These are phyloP conservation scores for Styphnolobium japonicum DNA, from an alignment of 306 rosid species.

Conservation along the genomic window DNA sequence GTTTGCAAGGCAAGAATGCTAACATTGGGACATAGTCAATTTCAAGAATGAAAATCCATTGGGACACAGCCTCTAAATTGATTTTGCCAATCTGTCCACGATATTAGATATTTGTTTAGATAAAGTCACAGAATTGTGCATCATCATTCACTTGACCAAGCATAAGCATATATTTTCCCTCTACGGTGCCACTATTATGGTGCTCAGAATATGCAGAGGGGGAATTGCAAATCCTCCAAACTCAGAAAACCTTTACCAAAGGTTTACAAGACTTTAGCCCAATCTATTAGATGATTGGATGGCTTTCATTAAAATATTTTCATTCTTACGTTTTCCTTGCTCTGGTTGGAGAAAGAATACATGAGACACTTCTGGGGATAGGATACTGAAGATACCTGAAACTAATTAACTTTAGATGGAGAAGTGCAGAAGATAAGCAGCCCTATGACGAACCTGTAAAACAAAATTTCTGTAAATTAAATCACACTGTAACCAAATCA, in stretches of 20 bases:
- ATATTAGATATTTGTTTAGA: not conserved
- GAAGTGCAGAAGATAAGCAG: slow-evolving; percentile 78
- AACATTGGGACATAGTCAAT: not conserved
- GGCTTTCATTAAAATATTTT: not conserved
- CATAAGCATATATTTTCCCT: not conserved
- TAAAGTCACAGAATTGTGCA: not conserved
- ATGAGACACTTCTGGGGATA: not conserved
- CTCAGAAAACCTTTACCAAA: not conserved
- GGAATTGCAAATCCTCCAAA: not conserved
- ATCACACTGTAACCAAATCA: not conserved
- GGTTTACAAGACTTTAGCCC: not conserved
- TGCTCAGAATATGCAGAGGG: not conserved
- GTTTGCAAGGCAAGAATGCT: not conserved
- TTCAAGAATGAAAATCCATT: not conserved
- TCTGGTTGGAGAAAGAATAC: not conserved
- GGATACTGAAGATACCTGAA: slow-evolving; percentile 25
- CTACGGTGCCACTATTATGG: not conserved
- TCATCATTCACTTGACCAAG: not conserved
- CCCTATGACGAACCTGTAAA: slow-evolving; percentile 80
- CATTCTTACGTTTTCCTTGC: not conserved
- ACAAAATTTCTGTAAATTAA: not conserved
- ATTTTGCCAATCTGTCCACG: not conserved
- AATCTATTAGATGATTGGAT: not conserved
- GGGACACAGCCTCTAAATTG: not conserved
- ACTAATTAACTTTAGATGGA: slow-evolving; percentile 30